phyloP scores from a whole-genome alignment of 345 rosid genomes.

The Pistacia vera region DNA sequence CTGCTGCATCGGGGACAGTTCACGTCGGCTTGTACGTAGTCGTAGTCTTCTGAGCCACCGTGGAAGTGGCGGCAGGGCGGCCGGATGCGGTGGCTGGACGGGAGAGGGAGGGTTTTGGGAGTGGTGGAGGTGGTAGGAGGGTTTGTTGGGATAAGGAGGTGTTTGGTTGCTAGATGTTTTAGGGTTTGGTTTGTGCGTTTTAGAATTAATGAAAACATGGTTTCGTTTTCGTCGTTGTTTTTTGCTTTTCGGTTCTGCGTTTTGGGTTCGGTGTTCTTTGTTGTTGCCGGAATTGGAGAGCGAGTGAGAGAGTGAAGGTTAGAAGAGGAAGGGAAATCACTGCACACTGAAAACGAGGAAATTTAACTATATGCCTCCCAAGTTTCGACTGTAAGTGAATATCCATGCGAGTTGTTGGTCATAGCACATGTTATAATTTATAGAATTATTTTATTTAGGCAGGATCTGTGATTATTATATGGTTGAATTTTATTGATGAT shows the following conservation, averaged over 20 bases:
- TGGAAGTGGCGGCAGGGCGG: conserved; percentile 36
- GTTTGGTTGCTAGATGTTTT: conserved; percentile 18
- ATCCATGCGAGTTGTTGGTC: too few species aligned
- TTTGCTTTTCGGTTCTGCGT: too few species aligned
- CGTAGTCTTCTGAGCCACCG: conserved; percentile 45
- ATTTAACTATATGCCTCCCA: too few species aligned
- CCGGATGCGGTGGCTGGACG: conserved; percentile 5
- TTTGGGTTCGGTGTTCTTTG: too few species aligned
- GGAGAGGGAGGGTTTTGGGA: conserved; percentile 20
- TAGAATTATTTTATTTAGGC: too few species aligned
- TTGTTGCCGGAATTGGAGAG: not conserved
- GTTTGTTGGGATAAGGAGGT: conserved; percentile 8
- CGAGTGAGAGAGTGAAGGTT: not conserved
- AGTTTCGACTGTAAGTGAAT: too few species aligned
- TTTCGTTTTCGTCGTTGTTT: not conserved
- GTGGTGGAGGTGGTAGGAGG: conserved; percentile 5
- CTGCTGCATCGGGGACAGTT: conserved; percentile 76
- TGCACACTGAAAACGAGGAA: too few species aligned
- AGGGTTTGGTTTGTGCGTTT: conserved; percentile 30
- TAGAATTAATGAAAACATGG: conserved; percentile 32
- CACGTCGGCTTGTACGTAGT: conserved; percentile 66
- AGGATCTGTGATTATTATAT: too few species aligned
- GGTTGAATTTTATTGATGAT: too few species aligned
- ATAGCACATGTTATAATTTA: too few species aligned
- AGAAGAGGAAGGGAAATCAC: too few species aligned